A percentile compares a stretch with the other conserved stretches of the same genome.
Conservation (phyloP, 805 yeast genomes). For the Yarrowia yakushimensis region DNA sequence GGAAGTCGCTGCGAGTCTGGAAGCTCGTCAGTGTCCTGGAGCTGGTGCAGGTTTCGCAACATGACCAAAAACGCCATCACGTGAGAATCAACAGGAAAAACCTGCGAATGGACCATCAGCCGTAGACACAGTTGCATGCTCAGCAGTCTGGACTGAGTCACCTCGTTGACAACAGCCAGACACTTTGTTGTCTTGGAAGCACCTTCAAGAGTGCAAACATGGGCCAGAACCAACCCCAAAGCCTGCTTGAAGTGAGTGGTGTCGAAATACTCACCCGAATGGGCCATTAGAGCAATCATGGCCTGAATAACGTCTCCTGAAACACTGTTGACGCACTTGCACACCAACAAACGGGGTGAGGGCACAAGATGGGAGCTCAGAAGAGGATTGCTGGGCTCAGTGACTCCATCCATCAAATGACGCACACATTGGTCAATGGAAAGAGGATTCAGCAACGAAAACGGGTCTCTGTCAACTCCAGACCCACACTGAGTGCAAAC, state of each 20-base stretch:
- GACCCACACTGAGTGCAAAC: neutral
- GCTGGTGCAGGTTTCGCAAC: neutral
- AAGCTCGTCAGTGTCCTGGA: neutral
- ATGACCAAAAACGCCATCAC: neutral
- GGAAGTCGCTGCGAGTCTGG: neutral
- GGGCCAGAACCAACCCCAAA: neutral
- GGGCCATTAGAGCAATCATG: neutral
- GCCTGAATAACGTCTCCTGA: neutral
- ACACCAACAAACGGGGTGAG: neutral
- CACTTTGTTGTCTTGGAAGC: neutral
- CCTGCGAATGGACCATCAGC: neutral
- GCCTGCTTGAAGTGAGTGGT: neutral
- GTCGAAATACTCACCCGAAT: neutral
- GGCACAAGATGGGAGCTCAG: neutral
- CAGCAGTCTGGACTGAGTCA: neutral
- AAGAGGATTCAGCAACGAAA: neutral
- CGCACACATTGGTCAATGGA: neutral
- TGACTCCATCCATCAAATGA: neutral
- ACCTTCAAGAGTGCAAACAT: neutral
- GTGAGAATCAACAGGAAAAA: neutral
- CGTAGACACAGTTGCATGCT: neutral
- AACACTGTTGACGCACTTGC: neutral
- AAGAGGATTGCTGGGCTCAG: neutral
- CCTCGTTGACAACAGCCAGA: neutral
- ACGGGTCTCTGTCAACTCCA: neutral